phyloP scores from a whole-genome alignment of 2,329 filamentous ascomycete species.

The Claviceps sp. region DNA sequence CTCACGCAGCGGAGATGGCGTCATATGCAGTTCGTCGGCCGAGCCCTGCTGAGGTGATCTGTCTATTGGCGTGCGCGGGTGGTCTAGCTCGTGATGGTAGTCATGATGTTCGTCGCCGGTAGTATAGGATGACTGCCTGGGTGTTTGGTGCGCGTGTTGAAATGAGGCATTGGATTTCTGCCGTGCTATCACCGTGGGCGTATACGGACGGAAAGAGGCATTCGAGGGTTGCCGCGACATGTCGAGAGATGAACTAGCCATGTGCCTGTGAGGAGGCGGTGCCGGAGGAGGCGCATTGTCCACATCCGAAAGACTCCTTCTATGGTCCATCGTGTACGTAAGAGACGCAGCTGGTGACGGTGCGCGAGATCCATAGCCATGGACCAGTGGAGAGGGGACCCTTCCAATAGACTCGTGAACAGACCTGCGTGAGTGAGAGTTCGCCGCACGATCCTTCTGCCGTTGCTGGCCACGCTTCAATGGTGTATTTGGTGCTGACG shows the following conservation, averaged over 20 bases:
- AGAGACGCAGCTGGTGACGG: conserved; percentile 13
- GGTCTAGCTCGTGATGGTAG: conserved; percentile 6
- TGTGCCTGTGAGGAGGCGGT: conserved; percentile 71
- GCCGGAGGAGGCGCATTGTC: conserved; percentile 66
- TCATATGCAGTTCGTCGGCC: conserved; percentile 52
- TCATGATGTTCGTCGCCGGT: conserved; percentile 25
- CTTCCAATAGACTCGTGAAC: conserved; percentile 10
- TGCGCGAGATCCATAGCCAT: conserved; percentile 20
- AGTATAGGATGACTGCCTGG: conserved; percentile 26
- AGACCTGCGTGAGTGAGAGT: conserved; percentile 14
- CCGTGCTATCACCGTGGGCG: conserved; percentile 18
- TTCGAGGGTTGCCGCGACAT: conserved; percentile 22
- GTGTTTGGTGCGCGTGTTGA: conserved; percentile 13
- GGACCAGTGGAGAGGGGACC: conserved; percentile 12
- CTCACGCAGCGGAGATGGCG: conserved; percentile 80
- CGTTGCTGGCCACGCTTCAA: conserved; percentile 5
- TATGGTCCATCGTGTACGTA: conserved; percentile 12
- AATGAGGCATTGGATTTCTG: conserved; percentile 24
- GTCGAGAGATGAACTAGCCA: conserved; percentile 16
- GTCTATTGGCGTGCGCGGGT: conserved; percentile 39
- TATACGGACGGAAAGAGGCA: conserved; percentile 19
- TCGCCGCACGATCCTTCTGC: conserved; percentile 11
- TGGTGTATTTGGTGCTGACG: conserved; percentile 9
- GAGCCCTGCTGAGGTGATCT: conserved; percentile 56
- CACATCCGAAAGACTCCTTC: conserved; percentile 16